These are phyloP conservation scores for Cytospora piceicola DNA, from an alignment of 2,329 filamentous ascomycete genomes.

Conservation along the genomic window DNA sequence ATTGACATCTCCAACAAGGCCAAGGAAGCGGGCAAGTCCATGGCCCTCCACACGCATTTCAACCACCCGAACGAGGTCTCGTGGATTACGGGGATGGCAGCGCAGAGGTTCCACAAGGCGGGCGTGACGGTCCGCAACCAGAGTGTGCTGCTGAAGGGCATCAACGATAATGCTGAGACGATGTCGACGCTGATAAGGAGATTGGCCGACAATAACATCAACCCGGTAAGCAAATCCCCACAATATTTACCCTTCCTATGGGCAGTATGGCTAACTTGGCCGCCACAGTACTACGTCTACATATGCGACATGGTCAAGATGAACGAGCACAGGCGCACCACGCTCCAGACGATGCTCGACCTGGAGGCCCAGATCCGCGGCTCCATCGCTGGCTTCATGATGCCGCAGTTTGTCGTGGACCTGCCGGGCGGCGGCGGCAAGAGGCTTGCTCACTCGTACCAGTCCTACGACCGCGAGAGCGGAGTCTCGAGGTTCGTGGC, in stretches of 20 bases:
- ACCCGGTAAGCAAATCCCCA: constrained; percentile 50
- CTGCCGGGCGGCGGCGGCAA: constrained; percentile 67
- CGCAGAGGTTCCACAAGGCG: constrained; percentile 52
- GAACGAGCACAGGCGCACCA: constrained; percentile 66
- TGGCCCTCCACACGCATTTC: constrained; percentile 68
- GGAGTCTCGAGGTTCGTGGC: constrained; percentile 61
- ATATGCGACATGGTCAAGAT: constrained; percentile 66
- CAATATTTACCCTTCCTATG: not conserved
- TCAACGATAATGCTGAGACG: constrained; percentile 59
- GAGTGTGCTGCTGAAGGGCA: constrained; percentile 59
- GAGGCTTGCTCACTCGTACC: constrained; percentile 57
- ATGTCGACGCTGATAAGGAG: constrained; percentile 58
- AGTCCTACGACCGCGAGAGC: constrained; percentile 56
- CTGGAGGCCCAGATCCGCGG: constrained; percentile 62
- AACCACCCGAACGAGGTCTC: constrained; percentile 66
- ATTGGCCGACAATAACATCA: constrained; percentile 60
- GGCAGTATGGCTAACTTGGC: not conserved
- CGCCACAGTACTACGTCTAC: constrained; percentile 64
- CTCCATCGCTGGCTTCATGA: constrained; percentile 65
- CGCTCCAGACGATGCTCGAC: constrained; percentile 60
- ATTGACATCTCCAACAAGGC: constrained; percentile 56
- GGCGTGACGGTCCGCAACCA: constrained; percentile 64
- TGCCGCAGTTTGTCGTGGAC: constrained; percentile 66
- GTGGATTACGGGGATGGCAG: constrained; percentile 59
- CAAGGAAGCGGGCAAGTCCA: constrained; percentile 57